phyloP scores from a whole-genome alignment of 495 filamentous ascomycete species.

The Penicillium roqueforti region DNA sequence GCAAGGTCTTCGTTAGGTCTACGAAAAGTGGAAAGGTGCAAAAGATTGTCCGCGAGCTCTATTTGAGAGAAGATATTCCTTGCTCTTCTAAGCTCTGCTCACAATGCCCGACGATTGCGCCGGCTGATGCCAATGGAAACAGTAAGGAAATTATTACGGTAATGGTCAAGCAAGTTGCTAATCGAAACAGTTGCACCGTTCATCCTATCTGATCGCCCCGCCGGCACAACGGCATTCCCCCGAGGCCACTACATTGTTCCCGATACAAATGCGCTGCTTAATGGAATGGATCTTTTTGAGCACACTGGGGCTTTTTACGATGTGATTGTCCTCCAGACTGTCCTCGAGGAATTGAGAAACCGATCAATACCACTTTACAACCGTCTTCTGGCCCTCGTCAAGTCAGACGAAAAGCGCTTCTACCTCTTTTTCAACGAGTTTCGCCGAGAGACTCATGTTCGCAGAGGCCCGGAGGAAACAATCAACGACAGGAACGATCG shows the following conservation, averaged over 20 bases:
- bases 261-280: conserved; percentile 93
- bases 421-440: conserved; percentile 99
- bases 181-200: conserved; percentile 63
- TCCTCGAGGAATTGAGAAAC: conserved; percentile 92
- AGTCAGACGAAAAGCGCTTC: conserved; percentile 92
- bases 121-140: conserved; percentile 71
- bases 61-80: conserved; percentile 92
- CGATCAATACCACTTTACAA: conserved; percentile 93
- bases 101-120: conserved; percentile 63
- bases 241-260: conserved; percentile 93
- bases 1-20: conserved; percentile 89
- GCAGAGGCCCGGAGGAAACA: conserved; percentile 68
- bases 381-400: conserved; percentile 80
- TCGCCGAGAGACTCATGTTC: conserved; percentile 81
- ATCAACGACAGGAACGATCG: conserved; percentile 97
- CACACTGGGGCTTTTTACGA: conserved; percentile 88
- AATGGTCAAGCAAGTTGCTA: conserved; percentile 19
- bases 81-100: conserved; percentile 90
- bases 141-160: conserved; percentile 41
- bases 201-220: conserved; percentile 80
- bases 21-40: conserved; percentile 94
- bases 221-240: conserved; percentile 73
- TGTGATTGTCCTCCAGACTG: conserved; percentile 90
- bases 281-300: conserved; percentile 95
- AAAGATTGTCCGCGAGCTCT: conserved; percentile 96